phyloP scores from a whole-genome alignment of 352 stramenopile species.

The Globisporangium perplexum region DNA sequence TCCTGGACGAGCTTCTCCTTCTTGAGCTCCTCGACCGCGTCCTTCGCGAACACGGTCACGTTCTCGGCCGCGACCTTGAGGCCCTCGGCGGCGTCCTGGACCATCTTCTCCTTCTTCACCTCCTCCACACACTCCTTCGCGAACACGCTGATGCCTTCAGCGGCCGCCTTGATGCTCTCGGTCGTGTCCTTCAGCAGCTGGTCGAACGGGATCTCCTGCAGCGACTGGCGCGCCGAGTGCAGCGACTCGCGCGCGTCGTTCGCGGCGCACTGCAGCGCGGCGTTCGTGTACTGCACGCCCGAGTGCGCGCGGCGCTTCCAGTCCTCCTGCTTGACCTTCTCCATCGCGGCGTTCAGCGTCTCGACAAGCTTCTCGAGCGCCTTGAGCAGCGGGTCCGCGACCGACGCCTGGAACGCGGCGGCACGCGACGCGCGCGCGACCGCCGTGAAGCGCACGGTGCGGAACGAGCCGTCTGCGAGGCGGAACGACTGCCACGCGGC shows the following conservation, averaged over 20 bases:
- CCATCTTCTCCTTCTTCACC: slow-evolving; percentile 31
- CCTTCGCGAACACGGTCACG: slow-evolving; percentile 31
- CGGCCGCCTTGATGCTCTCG: slow-evolving; percentile 71
- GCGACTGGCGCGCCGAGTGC: slow-evolving; percentile 32
- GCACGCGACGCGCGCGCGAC: slow-evolving; percentile 36
- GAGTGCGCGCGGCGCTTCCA: slow-evolving; percentile 55
- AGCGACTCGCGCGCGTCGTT: slow-evolving; percentile 55
- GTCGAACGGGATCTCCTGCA: slow-evolving; percentile 84
- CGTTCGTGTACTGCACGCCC: slow-evolving; percentile 53
- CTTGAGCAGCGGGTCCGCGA: slow-evolving; percentile 74
- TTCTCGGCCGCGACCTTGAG: slow-evolving; percentile 30
- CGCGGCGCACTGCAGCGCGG: slow-evolving; percentile 49
- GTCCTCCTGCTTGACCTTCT: slow-evolving; percentile 81
- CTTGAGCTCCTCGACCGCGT: slow-evolving; percentile 71
- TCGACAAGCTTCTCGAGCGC: slow-evolving; percentile 80
- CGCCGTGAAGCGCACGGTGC: slow-evolving; percentile 63
- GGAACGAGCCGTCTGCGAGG: slow-evolving; percentile 21
- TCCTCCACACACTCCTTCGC: slow-evolving; percentile 73
- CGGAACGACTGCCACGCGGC: slow-evolving; percentile 59
- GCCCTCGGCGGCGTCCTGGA: slow-evolving; percentile 9
- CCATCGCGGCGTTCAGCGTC: slow-evolving; percentile 68
- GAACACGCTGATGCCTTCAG: slow-evolving; percentile 68
- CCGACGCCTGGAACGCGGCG: slow-evolving; percentile 71
- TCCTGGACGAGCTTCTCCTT: slow-evolving; percentile 24
- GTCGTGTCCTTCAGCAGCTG: slow-evolving; percentile 76